Conservation (phyloP, 2,329 filamentous ascomycete species). For the Trichophyton benhamiae region DNA sequence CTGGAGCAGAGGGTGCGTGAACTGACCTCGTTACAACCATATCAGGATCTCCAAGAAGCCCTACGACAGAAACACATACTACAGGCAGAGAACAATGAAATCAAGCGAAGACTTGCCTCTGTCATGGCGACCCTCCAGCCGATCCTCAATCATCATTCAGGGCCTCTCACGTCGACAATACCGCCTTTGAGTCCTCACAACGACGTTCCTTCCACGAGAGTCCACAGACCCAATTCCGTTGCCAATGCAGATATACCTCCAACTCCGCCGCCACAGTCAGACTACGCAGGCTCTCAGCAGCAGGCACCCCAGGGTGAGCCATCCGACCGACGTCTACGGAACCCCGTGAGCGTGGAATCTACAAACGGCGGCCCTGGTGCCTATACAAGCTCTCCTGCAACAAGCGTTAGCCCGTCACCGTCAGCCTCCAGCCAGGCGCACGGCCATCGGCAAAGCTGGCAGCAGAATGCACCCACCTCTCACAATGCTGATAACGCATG, state of each 20-base stretch:
- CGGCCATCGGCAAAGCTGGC: constrained; percentile 5
- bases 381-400: constrained; percentile 20
- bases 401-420: constrained; percentile 33
- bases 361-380: neutral
- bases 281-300: constrained; percentile 6
- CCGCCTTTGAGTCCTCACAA: neutral
- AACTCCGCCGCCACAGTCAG: constrained; percentile 11
- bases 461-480: neutral
- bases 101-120: constrained; percentile 54
- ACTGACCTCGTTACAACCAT: constrained; percentile 66
- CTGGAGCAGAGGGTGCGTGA: constrained; percentile 62
- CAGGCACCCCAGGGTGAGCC: constrained; percentile 1
- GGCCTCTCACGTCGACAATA: neutral
- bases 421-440: constrained; percentile 4
- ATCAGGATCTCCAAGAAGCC: constrained; percentile 67
- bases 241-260: neutral
- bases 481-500: constrained; percentile 17
- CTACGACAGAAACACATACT: constrained; percentile 64
- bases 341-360: constrained; percentile 9
- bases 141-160: constrained; percentile 15
- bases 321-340: constrained; percentile 9
- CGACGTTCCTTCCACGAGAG: neutral
- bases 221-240: neutral
- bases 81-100: constrained; percentile 67
- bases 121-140: constrained; percentile 46